Evolutionary conservation across 768 basidiomycete species (phyloP).

Genomic region (Suillus spraguei): DNA sequence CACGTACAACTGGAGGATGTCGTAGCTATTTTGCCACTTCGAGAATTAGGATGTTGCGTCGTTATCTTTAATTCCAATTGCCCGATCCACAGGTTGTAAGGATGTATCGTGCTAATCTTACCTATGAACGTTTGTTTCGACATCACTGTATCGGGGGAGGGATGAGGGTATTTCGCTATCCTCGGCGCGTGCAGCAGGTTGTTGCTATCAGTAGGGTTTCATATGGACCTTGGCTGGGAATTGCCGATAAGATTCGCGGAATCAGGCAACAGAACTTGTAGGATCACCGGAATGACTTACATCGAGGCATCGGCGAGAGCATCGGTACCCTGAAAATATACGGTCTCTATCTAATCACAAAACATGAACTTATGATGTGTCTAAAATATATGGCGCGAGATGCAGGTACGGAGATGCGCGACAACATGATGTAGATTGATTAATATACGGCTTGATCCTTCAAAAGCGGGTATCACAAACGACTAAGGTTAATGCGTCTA

Average conservation of each 20-base stretch:
- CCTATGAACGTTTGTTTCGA: neutral
- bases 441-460: conserved; percentile 20
- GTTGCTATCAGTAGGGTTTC: conserved; percentile 4
- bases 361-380: conserved; percentile 13
- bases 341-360: conserved; percentile 6
- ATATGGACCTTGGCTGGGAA: neutral
- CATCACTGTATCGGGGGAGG: conserved; percentile 2
- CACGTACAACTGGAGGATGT: neutral
- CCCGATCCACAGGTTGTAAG: conserved; percentile 9
- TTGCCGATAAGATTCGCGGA: conserved; percentile 4
- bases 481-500: conserved; percentile 1
- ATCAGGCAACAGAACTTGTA: conserved; percentile 6
- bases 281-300: conserved; percentile 2
- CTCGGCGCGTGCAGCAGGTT: conserved; percentile 2
- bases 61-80: conserved; percentile 20
- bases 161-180: conserved; percentile 9
- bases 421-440: conserved; percentile 13
- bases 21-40: conserved; percentile 6
- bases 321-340: conserved; percentile 8
- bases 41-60: conserved; percentile 4
- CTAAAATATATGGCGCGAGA: conserved; percentile 15
- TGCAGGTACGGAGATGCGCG: conserved; percentile 19
- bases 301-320: conserved; percentile 5
- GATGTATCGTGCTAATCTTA: conserved; percentile 5
- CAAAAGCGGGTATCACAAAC: conserved; percentile 10